These are phyloP conservation scores for Schizopora paradoxa DNA, from an alignment of 1,284 basidiomycete genomes.

Conservation along the genomic window DNA sequence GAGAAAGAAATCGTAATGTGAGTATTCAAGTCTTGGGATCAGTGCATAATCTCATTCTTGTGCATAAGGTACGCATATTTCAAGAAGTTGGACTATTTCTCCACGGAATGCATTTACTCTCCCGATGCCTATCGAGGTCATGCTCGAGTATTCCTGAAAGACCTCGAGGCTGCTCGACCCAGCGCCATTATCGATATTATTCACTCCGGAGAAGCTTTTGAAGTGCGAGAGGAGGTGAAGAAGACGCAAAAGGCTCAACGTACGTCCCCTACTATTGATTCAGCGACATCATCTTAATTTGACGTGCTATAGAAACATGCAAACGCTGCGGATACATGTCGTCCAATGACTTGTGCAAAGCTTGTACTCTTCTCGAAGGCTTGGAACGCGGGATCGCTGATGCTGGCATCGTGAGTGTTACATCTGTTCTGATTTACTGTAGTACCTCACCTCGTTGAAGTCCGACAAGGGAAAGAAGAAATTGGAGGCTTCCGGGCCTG, in stretches of 20 bases:
- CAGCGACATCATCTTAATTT: neutral
- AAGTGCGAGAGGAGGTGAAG: constrained; percentile 73
- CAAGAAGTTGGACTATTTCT: constrained; percentile 98
- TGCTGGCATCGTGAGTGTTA: constrained; percentile 56
- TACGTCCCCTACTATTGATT: constrained; percentile 32
- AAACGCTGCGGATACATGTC: constrained; percentile 89
- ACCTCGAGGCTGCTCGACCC: constrained; percentile 89
- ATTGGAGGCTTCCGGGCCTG: constrained; percentile 52
- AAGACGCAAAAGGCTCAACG: constrained; percentile 74
- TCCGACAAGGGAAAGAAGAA: constrained; percentile 61
- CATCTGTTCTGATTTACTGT: constrained; percentile 9
- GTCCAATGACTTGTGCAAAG: constrained; percentile 89
- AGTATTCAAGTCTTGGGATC: constrained; percentile 23
- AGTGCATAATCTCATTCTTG: constrained; percentile 10
- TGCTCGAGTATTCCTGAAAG: constrained; percentile 90
- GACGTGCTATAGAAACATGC: constrained; percentile 64
- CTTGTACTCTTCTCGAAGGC: constrained; percentile 85
- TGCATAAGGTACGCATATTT: constrained; percentile 91
- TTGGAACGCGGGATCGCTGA: constrained; percentile 78
- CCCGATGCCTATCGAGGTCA: constrained; percentile 98
- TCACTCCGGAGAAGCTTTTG: constrained; percentile 89
- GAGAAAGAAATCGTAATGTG: constrained; percentile 99
- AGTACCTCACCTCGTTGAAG: constrained; percentile 30
- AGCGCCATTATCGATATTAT: constrained; percentile 98
- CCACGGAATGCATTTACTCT: constrained; percentile 98